phyloP scores from a whole-genome alignment of 805 yeast species.

The Wickerhamiella bombiphila region DNA sequence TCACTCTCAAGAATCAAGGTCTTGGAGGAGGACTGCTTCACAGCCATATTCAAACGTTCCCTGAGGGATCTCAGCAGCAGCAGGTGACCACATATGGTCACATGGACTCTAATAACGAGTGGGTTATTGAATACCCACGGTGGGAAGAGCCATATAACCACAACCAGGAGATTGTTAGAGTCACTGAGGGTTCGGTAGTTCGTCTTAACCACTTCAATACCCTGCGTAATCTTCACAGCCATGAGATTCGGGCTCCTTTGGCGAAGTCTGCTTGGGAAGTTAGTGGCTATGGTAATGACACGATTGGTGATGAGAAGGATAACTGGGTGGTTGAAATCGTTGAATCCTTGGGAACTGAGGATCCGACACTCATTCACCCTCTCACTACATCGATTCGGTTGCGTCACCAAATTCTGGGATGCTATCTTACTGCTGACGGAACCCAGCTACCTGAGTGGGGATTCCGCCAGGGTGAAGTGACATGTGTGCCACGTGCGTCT shows the following conservation, averaged over 20 bases:
- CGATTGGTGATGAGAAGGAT: slow-evolving; percentile 69
- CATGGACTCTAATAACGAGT: slow-evolving; percentile 49
- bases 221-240: slow-evolving; percentile 66
- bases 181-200: slow-evolving; percentile 55
- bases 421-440: slow-evolving; percentile 87
- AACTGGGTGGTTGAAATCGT: slow-evolving; percentile 86
- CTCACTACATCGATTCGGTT: slow-evolving; percentile 55
- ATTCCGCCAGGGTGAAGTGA: slow-evolving; percentile 90
- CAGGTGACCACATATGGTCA: slow-evolving; percentile 66
- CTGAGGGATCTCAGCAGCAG: slow-evolving; percentile 90
- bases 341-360: slow-evolving; percentile 33
- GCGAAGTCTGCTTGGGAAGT: slow-evolving; percentile 90
- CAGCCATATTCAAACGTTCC: slow-evolving; percentile 64
- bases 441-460: slow-evolving; percentile 90
- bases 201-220: slow-evolving; percentile 75
- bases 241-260: slow-evolving; percentile 91
- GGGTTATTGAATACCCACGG: slow-evolving; percentile 51
- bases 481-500: slow-evolving; percentile 40
- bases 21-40: slow-evolving; percentile 65
- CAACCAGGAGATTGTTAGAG: slow-evolving; percentile 27
- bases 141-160: slow-evolving; percentile 23
- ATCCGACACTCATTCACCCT: slow-evolving; percentile 44
- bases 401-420: slow-evolving; percentile 73
- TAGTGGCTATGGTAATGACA: slow-evolving; percentile 70
- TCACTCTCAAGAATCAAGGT: slow-evolving; percentile 68